These are phyloP conservation scores for Ophiosphaerella herpotricha DNA, from an alignment of 2,329 filamentous ascomycete genomes.

Conservation along the genomic window DNA sequence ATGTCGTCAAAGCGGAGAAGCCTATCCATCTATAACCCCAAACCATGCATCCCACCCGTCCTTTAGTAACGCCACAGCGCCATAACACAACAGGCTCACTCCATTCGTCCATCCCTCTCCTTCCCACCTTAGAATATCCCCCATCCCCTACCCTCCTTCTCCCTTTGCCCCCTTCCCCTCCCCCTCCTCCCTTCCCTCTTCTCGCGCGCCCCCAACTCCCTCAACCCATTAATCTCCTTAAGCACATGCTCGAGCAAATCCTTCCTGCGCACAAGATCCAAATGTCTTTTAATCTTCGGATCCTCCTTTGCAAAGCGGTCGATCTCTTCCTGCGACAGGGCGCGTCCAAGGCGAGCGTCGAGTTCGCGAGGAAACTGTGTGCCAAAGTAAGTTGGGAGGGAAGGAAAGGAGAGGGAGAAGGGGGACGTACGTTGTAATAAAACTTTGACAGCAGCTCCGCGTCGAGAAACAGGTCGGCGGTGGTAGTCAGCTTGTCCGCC, in stretches of 20 bases:
- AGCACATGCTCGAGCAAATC: constrained; percentile 90
- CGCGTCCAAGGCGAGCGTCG: constrained; percentile 81
- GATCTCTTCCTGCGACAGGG: constrained; percentile 75
- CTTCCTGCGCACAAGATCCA: constrained; percentile 91
- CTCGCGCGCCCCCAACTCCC: constrained; percentile 78
- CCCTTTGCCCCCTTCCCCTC: constrained; percentile 9
- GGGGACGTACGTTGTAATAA: constrained; percentile 72
- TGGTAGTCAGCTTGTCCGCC: constrained; percentile 90
- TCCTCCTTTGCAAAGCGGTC: constrained; percentile 94
- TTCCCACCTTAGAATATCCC: constrained; percentile 1
- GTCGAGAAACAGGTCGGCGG: constrained; percentile 94
- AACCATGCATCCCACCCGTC: not conserved
- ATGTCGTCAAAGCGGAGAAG: too few relatives aligned
- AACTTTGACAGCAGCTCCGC: constrained; percentile 96
- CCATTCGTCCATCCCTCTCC: too few relatives aligned
- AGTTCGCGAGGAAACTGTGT: constrained; percentile 81
- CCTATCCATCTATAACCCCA: constrained; percentile 11
- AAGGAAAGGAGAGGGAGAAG: constrained; percentile 74
- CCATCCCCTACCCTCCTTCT: constrained; percentile 26
- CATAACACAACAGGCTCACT: constrained; percentile 23
- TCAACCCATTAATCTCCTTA: constrained; percentile 91
- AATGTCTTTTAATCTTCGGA: constrained; percentile 81
- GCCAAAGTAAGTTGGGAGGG: not conserved
- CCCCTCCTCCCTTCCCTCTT: constrained; percentile 52
- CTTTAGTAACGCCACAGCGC: constrained; percentile 16